Percentiles rank a stretch among this genome's conserved stretches.
phyloP scores from a whole-genome alignment of 2,329 filamentous ascomycete genomes.

The Stachybotrys elegans region DNA sequence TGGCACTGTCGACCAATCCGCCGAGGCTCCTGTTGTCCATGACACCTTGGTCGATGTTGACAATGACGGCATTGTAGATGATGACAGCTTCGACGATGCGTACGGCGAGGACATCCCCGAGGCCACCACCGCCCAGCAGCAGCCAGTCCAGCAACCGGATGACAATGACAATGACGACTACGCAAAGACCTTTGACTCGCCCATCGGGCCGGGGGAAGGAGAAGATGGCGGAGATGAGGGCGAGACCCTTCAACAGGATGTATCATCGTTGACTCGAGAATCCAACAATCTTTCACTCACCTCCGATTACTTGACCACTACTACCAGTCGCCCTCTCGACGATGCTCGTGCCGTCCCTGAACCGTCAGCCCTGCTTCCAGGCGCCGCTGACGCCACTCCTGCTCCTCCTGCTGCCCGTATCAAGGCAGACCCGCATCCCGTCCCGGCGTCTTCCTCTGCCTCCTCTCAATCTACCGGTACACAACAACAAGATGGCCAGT shows the following conservation, averaged over 20 bases:
- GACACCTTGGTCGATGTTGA: slow-evolving; percentile 27
- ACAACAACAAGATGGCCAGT: slow-evolving; percentile 12
- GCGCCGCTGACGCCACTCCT: slow-evolving; percentile 19
- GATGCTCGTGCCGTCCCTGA: slow-evolving; percentile 26
- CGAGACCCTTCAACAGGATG: slow-evolving; percentile 33
- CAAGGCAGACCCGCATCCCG: slow-evolving; percentile 18
- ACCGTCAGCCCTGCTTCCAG: slow-evolving; percentile 20
- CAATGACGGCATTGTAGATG: slow-evolving; percentile 34
- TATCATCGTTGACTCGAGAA: slow-evolving; percentile 39
- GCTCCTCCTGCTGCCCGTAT: slow-evolving; percentile 22
- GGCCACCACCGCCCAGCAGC: slow-evolving; percentile 18
- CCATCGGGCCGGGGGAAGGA: slow-evolving; percentile 30
- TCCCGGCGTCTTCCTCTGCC: slow-evolving; percentile 12
- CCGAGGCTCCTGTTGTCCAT: slow-evolving; percentile 24
- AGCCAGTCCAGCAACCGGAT: slow-evolving; percentile 23
- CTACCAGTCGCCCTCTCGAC: slow-evolving; percentile 22
- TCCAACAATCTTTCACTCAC: slow-evolving; percentile 35
- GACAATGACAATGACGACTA: slow-evolving; percentile 43
- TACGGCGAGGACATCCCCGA: slow-evolving; percentile 37
- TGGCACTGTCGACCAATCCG: slow-evolving; percentile 20
- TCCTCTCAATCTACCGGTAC: slow-evolving; percentile 16
- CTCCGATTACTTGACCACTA: slow-evolving; percentile 30
- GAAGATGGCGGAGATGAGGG: slow-evolving; percentile 28
- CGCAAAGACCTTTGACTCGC: slow-evolving; percentile 47
- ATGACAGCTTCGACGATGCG: slow-evolving; percentile 43